These are phyloP conservation scores for Keithomyces neogunnii DNA, from an alignment of 2,329 filamentous ascomycete species.

Conservation along the genomic window DNA sequence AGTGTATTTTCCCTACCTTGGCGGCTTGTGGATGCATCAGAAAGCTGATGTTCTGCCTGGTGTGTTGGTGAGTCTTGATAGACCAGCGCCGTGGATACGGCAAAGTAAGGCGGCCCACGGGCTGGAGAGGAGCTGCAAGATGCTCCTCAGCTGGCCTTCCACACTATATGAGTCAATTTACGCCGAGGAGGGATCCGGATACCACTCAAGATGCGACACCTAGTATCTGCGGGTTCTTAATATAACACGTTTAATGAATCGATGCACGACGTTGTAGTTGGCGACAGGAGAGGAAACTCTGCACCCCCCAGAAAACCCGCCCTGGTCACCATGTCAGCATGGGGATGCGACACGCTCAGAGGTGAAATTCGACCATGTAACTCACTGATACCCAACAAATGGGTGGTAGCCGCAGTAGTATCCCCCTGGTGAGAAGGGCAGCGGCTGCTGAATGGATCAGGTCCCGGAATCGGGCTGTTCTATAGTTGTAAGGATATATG, in stretches of 20 bases:
- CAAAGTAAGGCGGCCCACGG: background rate
- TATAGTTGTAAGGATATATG: too few species aligned
- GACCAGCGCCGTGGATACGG: background rate
- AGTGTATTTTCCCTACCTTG: conserved; percentile 3
- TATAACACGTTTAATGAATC: background rate
- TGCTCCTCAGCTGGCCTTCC: background rate
- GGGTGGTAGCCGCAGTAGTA: too few species aligned
- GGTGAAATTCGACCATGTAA: background rate
- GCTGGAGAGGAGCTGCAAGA: background rate
- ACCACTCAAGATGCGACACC: background rate
- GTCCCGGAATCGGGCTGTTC: too few species aligned
- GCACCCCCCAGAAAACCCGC: background rate
- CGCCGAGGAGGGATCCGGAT: background rate
- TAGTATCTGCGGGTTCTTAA: background rate
- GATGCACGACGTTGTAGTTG: background rate
- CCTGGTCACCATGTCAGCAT: background rate
- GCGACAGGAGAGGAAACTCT: background rate
- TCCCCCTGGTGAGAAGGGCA: too few species aligned
- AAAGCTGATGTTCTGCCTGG: background rate
- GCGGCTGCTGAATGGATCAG: too few species aligned
- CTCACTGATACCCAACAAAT: background rate
- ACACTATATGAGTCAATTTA: background rate
- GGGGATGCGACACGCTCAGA: background rate
- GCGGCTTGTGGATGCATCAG: conserved; percentile 6
- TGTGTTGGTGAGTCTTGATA: background rate